Base-by-base conservation (phyloP, 345 rosid species). In the Excoecaria agallocha region DNA sequence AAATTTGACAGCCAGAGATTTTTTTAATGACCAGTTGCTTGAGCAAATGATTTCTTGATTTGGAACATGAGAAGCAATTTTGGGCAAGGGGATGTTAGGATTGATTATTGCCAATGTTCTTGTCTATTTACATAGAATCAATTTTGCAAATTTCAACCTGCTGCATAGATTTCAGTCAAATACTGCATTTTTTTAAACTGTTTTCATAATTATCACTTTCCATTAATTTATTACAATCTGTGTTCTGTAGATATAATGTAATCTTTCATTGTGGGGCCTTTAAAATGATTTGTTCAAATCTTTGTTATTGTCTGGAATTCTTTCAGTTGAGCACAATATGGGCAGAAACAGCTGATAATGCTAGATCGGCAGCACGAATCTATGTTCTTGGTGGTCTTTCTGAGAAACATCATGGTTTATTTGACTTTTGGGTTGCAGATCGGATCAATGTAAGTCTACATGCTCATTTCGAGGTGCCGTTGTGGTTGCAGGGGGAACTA, bases 291-390 rank as follows among this genome's bases (percentile, higher is more conserved):
- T 66, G 37, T 35, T 62, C 20, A 54, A 30, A 56, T 10, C 60
- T 82, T 39, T 57, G 63, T 75, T 45, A 52, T 70, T 58, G 48
- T 43, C 30, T 81, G 39, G 70, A 12, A 73, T 75, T 74, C 25
- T 80, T 84, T 45, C 93, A 93, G 98, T 80, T 93, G 80, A 93
- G 97, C 81, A 93, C 98, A 16, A 93, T 91, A 83, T 93, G 98
- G 97, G 97, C 98, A 13, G 97, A 93, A 80, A 89, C 98, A 61
- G 90, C 98, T 10, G 96, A 93, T 74, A 91, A 88, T 74, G 98
- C 98, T 63, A 84, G 97, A 78, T 89, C 93, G 75, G 97, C 93
- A 54, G 98, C 98, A 59, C 82, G 98, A 74, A 85, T 85, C 20
- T 87, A 86, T 82, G 91, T 93, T 76, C 89, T 91, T 37, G 94